Base-by-base conservation (phyloP, 495 filamentous ascomycete species). In the Hypomontagnella monticulosa region DNA sequence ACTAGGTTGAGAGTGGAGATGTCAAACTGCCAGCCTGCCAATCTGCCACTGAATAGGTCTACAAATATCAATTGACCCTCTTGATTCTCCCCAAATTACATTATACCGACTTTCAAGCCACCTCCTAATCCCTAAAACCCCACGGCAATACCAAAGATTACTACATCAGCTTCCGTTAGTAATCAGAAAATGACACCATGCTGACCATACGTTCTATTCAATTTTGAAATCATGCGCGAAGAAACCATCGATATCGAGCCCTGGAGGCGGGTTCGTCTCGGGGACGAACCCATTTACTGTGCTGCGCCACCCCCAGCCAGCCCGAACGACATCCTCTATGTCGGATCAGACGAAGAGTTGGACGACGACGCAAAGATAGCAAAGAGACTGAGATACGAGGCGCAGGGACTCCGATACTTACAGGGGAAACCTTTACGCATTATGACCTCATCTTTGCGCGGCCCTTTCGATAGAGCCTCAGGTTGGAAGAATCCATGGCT, bases 401-500 rank as follows among this genome's bases (percentile, higher is more conserved):
- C 77, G 4, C 74, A 86, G 14, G 89, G 83, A 7, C 76, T 81
- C 33, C 75, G 83, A 12, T 92, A 87, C 61, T 77, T 90, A 20
- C 71, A 81, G 14, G 88, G 89, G 1, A 77, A 78, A 32, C 79
- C 81, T 2, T 62, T 89, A 1, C 81, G 84, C 53, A 82, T 93
- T 14, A 71, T 87, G 2, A 89, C 88, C 4, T 86, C 89, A 10
- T 79, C 80, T 8, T 74, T 92, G 14, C 80, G 75, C 16, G 89
- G 89, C 0, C 89, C 89, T 0, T 88, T 91, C 48, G 81, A 86
- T 12, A 72, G 61, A 66, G 55, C 72, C 5, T 75, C 79, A 0
- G 81, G 79, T 23, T 92, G 89, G 89, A 61, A 65, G 19, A 91
- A 91, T 63, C 89, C 88, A 0, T 91, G 87, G 89, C 74, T 74